phyloP scores from a whole-genome alignment of 176 grass and related monocot species.

The Hyparrhenia diplandra region DNA sequence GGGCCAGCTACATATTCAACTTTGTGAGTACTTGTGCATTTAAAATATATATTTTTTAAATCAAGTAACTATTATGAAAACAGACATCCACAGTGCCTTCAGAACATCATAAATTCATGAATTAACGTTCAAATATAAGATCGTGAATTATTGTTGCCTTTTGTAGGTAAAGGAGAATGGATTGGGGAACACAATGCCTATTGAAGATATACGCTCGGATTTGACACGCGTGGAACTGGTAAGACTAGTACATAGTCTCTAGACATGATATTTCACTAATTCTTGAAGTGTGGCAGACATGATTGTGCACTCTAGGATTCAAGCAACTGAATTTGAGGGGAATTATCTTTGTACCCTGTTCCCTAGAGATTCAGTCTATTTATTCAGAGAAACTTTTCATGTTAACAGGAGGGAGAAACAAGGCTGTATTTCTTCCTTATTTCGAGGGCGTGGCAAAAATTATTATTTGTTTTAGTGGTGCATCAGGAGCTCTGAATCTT shows the following conservation, averaged over 20 bases:
- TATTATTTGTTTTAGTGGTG: too few relatives aligned
- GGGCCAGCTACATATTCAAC: background rate
- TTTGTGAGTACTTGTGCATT: background rate
- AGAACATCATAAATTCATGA: background rate
- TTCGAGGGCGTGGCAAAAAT: too few relatives aligned
- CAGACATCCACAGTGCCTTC: background rate
- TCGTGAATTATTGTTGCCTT: background rate
- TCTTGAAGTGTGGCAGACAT: background rate
- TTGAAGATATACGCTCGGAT: conserved; percentile 6
- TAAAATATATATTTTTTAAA: background rate
- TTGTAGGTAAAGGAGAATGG: background rate
- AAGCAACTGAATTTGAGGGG: background rate
- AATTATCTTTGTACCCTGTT: background rate
- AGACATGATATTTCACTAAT: background rate
- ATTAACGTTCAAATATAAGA: too few relatives aligned
- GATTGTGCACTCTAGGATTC: background rate
- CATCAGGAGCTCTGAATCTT: too few relatives aligned
- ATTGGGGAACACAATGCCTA: background rate
- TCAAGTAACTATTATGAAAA: background rate
- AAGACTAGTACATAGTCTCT: background rate
- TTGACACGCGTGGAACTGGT: background rate
- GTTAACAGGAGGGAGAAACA: background rate
- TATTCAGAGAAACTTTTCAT: background rate
- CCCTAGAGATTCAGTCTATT: background rate
- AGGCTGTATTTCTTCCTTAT: background rate